A percentile compares a stretch with the other conserved stretches of the same genome.
Evolutionary conservation across 441 rosid species (phyloP).

Genomic region (Populus hybrid): DNA sequence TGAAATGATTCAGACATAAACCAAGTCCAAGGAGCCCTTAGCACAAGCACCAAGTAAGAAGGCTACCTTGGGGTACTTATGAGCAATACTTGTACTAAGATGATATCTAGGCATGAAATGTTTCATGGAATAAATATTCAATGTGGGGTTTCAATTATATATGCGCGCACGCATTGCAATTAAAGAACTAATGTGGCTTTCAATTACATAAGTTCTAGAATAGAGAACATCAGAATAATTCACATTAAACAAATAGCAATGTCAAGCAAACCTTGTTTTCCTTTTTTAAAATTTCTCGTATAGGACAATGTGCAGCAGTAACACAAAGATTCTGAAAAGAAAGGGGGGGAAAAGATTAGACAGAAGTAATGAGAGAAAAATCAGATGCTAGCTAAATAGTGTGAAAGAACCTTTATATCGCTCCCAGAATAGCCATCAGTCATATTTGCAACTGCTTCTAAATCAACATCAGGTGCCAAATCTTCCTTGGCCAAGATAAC

Average conservation of each 20-base stretch:
- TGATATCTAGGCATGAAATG: background rate
- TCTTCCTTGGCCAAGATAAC: constrained; percentile 94
- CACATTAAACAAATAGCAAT: background rate
- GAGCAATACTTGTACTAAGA: background rate
- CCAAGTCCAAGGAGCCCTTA: background rate
- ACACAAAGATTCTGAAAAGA: constrained; percentile 83
- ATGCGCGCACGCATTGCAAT: background rate
- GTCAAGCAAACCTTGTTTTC: constrained; percentile 82
- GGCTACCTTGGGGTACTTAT: background rate
- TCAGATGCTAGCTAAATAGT: background rate
- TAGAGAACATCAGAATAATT: background rate
- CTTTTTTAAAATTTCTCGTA: constrained; percentile 85
- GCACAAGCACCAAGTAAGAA: background rate
- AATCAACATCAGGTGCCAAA: constrained; percentile 59
- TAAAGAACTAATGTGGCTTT: background rate
- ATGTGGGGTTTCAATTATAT: background rate
- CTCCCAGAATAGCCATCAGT: constrained; percentile 99
- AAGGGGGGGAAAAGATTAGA: background rate
- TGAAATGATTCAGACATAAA: background rate
- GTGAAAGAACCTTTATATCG: constrained; percentile 72
- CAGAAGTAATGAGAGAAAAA: background rate
- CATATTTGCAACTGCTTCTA: constrained; percentile 86
- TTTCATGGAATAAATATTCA: background rate
- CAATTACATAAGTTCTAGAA: background rate
- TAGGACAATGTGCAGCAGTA: constrained; percentile 96